Evolutionary conservation across 306 rosid genomes (phyloP), one percentile per base, ranked within the genome.

Genomic region (Crataegus laevigata): DNA sequence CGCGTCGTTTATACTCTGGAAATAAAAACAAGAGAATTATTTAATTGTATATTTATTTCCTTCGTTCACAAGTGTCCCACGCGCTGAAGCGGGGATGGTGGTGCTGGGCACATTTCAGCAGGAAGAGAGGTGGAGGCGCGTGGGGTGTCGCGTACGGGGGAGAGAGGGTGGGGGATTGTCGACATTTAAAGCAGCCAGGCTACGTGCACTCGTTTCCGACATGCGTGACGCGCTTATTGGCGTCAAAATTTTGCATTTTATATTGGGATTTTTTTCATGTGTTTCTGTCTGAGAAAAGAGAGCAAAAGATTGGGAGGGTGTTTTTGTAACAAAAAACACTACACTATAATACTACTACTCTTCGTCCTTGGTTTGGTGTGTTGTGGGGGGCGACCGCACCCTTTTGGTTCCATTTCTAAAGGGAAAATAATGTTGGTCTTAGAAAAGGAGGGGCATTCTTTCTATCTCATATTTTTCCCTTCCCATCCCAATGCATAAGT

Each of bases 131-230:
- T 8, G 45, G 82, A 4, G 73, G 89, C 83, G 90, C 82, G 93
- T 85, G 76, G 0, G 3, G 0, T 0, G 24, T 4, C 8, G 82
- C 57, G 32, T 69, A 25, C 65, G 78, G 40, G 5, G 6, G 5
- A n/a, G 45, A 18, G 28, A 50, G 42, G n/a, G 50, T 7, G 62
- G 38, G 58, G 65, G 71, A 75, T 80, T 82, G 88, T 89, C 88
- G 78, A 92, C 91, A 87, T 85, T 81, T 80, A 81, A 82, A 85
- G 83, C 88, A 83, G 87, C 85, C 73, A 75, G 42, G 65, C 67
- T 82, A 84, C 89, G 89, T 83, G 90, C 75, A 83, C 55, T 81
- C 82, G 69, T 80, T 79, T 89, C 89, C 80, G 86, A 80, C 94
- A 82, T 77, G 25, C 32, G 78, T 85, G 85, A 86, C 91, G 84